These are phyloP conservation scores for Claviceps capensis DNA, from an alignment of 2,329 filamentous ascomycete species.

Conservation along the genomic window DNA sequence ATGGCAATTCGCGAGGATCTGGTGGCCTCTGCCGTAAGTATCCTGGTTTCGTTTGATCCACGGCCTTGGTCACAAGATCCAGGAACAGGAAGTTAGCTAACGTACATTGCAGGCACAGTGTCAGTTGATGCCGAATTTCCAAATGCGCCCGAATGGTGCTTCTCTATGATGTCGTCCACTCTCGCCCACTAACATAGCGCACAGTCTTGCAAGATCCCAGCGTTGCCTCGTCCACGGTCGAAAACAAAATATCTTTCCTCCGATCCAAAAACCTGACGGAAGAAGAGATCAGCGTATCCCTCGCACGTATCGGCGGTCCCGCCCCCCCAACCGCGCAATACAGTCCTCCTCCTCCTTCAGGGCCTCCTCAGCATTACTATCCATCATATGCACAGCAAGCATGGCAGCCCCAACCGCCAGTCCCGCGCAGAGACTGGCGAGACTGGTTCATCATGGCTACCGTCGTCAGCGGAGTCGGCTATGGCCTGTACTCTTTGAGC, in stretches of 20 bases:
- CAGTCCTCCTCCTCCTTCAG: slow-evolving; percentile 23
- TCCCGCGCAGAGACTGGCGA: slow-evolving; percentile 81
- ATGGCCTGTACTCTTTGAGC: slow-evolving; percentile 75
- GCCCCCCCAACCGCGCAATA: slow-evolving; percentile 26
- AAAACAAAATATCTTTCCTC: slow-evolving; percentile 84
- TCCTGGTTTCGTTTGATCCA: not conserved
- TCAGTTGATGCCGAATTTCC: slow-evolving; percentile 16
- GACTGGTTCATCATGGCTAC: slow-evolving; percentile 99
- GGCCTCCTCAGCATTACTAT: slow-evolving; percentile 30
- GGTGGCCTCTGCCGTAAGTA: slow-evolving; percentile 61
- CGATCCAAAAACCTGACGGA: slow-evolving; percentile 95
- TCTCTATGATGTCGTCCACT: not conserved
- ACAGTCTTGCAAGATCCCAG: slow-evolving; percentile 87
- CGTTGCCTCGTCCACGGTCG: slow-evolving; percentile 76
- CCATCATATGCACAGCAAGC: slow-evolving; percentile 37
- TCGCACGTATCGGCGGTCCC: slow-evolving; percentile 53
- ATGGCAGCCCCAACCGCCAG: slow-evolving; percentile 44
- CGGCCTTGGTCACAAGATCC: not conserved
- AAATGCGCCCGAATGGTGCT: not conserved
- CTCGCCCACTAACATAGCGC: not conserved
- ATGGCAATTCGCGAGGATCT: slow-evolving; percentile 92
- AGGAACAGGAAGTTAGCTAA: not conserved
- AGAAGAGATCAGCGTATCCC: slow-evolving; percentile 79
- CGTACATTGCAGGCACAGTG: slow-evolving; percentile 25
- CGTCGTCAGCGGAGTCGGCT: slow-evolving; percentile 76